Percentiles rank a stretch among this genome's conserved stretches.
phyloP scores from a whole-genome alignment of 2,329 filamentous ascomycete genomes.

The Microsporum audouinii region DNA sequence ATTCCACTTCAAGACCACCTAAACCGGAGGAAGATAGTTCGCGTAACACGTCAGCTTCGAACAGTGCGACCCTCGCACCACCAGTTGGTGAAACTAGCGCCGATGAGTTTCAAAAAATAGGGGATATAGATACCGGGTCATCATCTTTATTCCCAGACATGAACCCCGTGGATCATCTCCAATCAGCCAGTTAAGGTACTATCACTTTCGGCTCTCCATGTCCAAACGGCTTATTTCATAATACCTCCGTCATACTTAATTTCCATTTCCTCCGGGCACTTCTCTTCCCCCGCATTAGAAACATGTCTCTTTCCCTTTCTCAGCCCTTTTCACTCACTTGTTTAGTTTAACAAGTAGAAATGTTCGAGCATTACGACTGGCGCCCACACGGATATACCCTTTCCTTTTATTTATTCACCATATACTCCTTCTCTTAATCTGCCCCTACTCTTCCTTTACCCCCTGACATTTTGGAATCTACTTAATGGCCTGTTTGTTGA shows the following conservation, averaged over 20 bases:
- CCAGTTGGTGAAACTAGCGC: constrained; percentile 1
- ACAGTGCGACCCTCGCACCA: background rate
- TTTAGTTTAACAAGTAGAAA: constrained; percentile 3
- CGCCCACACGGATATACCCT: background rate
- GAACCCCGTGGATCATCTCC: background rate
- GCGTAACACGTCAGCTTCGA: background rate
- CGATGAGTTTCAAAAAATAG: constrained; percentile 12
- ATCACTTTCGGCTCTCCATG: background rate
- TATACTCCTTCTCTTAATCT: constrained; percentile 1
- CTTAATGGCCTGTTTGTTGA: background rate
- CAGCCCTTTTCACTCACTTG: background rate
- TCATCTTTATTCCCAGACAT: constrained; percentile 21
- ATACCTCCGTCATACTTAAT: background rate
- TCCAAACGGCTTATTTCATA: background rate
- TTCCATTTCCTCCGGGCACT: background rate
- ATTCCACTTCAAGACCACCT: constrained; percentile 36
- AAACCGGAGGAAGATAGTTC: background rate
- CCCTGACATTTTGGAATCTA: background rate
- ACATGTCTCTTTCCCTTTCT: background rate
- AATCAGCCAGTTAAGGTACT: background rate
- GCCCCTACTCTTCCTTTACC: background rate
- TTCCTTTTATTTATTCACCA: background rate
- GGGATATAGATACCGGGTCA: constrained; percentile 20
- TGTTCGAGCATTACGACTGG: constrained; percentile 1
- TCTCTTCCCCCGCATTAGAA: background rate